Percentiles rank a stretch among this genome's conserved stretches.
These are phyloP conservation scores for Hymenoscyphus infarciens DNA, from an alignment of 2,329 filamentous ascomycete species.

Conservation along the genomic window DNA sequence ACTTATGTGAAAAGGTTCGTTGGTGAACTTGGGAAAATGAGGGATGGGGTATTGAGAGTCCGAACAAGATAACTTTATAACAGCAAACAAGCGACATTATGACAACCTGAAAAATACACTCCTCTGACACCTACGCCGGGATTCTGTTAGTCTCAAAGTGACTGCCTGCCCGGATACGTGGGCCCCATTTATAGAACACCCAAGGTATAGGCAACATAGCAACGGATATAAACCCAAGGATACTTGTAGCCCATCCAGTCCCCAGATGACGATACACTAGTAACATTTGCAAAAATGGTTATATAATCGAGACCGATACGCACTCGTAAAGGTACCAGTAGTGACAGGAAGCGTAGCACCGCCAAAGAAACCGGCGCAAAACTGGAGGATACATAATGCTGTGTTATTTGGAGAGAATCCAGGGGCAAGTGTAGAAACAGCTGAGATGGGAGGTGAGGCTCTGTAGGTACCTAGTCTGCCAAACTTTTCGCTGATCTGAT, in stretches of 20 bases:
- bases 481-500: conserved; percentile 49
- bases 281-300: neutral
- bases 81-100: too few species aligned
- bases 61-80: too few species aligned
- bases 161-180: conserved; percentile 14
- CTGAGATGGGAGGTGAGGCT: conserved; percentile 43
- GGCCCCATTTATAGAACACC: conserved; percentile 39
- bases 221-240: conserved; percentile 40
- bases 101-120: too few species aligned
- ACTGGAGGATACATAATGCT: conserved; percentile 51
- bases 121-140: neutral
- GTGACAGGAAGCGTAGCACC: conserved; percentile 15
- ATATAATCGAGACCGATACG: neutral
- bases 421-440: conserved; percentile 54
- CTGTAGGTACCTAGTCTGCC: conserved; percentile 54
- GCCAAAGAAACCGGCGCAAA: conserved; percentile 50
- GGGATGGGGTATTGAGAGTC: too few species aligned
- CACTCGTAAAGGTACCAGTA: conserved; percentile 41
- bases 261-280: conserved; percentile 35
- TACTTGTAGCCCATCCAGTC: conserved; percentile 37
- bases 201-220: conserved; percentile 42
- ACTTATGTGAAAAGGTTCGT: too few species aligned
- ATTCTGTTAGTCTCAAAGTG: conserved; percentile 9
- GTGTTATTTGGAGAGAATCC: conserved; percentile 50
- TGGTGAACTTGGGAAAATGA: too few species aligned